phyloP scores from a whole-genome alignment of 176 grass and related monocot species.

The Rhynchospora breviuscula region DNA sequence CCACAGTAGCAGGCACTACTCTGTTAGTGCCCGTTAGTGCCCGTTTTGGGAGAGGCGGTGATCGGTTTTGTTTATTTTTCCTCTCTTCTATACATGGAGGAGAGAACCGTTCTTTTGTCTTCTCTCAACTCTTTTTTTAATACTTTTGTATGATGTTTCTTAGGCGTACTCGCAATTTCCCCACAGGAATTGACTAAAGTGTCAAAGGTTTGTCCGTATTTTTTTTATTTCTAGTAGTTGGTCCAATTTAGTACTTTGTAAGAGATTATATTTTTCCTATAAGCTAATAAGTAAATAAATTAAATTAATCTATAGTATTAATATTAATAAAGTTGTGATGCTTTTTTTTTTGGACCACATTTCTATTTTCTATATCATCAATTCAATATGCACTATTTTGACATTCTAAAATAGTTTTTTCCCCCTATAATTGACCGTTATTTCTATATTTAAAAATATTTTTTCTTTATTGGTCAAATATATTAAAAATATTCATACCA shows the following conservation, averaged over 20 bases:
- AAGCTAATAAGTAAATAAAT: neutral
- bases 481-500: too few relatives aligned
- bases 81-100: neutral
- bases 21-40: neutral
- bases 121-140: neutral
- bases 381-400: too few relatives aligned
- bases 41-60: constrained; percentile 17
- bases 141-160: neutral
- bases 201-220: neutral
- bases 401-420: too few relatives aligned
- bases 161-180: neutral
- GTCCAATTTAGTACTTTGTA: too few relatives aligned
- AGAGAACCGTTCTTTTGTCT: constrained; percentile 32
- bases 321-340: neutral
- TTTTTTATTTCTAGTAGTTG: neutral
- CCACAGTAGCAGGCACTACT: constrained; percentile 28
- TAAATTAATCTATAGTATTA: neutral
- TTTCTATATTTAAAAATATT: too few relatives aligned
- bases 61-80: constrained; percentile 21
- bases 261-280: too few relatives aligned
- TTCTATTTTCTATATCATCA: too few relatives aligned
- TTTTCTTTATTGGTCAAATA: too few relatives aligned
- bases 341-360: too few relatives aligned
- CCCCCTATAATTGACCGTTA: too few relatives aligned
- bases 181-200: neutral